Evolutionary conservation across 2,329 filamentous ascomycete genomes (phyloP).

Genomic region (Clarireedia sp.): DNA sequence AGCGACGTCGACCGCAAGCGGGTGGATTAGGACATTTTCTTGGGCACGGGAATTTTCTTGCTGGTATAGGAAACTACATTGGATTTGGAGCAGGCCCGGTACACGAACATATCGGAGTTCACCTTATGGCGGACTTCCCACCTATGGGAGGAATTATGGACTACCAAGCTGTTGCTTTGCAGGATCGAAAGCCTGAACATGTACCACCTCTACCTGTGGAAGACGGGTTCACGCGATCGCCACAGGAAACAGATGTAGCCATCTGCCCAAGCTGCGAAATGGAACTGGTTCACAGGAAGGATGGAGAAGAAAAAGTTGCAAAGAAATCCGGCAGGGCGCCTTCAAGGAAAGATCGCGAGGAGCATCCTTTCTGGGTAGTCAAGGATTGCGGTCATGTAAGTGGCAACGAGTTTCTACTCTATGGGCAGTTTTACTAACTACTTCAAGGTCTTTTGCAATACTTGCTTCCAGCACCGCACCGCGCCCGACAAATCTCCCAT

Average conservation of each 20-base stretch:
- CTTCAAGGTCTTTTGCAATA: slow-evolving; percentile 52
- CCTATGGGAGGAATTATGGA: slow-evolving; percentile 24
- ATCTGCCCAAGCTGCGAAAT: slow-evolving; percentile 82
- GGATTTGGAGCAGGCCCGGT: background rate
- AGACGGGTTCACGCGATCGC: slow-evolving; percentile 74
- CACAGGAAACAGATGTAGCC: slow-evolving; percentile 62
- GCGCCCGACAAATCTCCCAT: background rate
- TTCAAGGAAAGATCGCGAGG: slow-evolving; percentile 44
- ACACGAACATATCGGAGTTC: background rate
- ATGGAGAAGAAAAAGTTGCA: slow-evolving; percentile 30
- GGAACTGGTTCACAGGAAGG: slow-evolving; percentile 66
- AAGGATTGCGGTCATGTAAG: slow-evolving; percentile 88
- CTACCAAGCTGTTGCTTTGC: slow-evolving; percentile 21
- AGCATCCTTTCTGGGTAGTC: slow-evolving; percentile 87
- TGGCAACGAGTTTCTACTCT: slow-evolving; percentile 17
- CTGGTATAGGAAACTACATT: too few relatives aligned
- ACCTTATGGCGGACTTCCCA: slow-evolving; percentile 4
- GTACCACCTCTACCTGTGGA: slow-evolving; percentile 43
- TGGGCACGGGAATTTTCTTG: background rate
- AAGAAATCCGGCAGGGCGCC: slow-evolving; percentile 39
- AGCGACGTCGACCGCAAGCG: too few relatives aligned
- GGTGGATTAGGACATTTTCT: background rate
- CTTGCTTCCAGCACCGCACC: slow-evolving; percentile 49
- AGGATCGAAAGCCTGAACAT: slow-evolving; percentile 24
- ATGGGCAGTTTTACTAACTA: slow-evolving; percentile 18